Percentiles rank a stretch among this genome's conserved stretches.
These are phyloP conservation scores for Fusarium citri DNA, from an alignment of 2,329 filamentous ascomycete species.

Conservation along the genomic window DNA sequence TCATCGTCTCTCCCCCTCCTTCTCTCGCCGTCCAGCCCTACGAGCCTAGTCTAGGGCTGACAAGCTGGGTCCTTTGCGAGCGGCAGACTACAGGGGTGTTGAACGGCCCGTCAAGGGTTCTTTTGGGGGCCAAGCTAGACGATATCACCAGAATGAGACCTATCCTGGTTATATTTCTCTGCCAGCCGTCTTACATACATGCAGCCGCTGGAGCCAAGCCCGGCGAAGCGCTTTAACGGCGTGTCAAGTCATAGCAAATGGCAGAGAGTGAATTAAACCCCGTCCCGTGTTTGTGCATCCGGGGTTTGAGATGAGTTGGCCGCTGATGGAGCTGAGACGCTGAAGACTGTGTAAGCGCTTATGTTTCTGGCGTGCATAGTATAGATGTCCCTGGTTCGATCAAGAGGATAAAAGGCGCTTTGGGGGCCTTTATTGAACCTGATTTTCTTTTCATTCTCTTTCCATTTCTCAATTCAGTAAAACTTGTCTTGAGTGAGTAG, in stretches of 20 bases:
- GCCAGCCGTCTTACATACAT: neutral
- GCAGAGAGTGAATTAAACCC: neutral
- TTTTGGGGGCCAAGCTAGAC: constrained; percentile 28
- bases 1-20: neutral
- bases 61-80: neutral
- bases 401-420: constrained; percentile 19
- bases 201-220: neutral
- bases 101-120: neutral
- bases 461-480: no score
- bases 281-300: neutral
- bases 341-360: constrained; percentile 10
- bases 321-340: constrained; percentile 18
- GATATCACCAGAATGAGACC: neutral
- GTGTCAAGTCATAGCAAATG: neutral
- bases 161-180: constrained; percentile 11
- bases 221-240: neutral
- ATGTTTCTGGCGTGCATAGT: neutral
- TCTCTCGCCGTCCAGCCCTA: constrained; percentile 34
- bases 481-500: neutral
- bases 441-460: neutral
- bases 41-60: constrained; percentile 28
- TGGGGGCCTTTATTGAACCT: neutral
- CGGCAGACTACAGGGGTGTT: constrained; percentile 3
- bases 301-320: constrained; percentile 18
- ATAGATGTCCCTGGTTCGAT: neutral